Base-by-base conservation (phyloP, 2,329 filamentous ascomycete genomes). In the Nectriaceae sp. region DNA sequence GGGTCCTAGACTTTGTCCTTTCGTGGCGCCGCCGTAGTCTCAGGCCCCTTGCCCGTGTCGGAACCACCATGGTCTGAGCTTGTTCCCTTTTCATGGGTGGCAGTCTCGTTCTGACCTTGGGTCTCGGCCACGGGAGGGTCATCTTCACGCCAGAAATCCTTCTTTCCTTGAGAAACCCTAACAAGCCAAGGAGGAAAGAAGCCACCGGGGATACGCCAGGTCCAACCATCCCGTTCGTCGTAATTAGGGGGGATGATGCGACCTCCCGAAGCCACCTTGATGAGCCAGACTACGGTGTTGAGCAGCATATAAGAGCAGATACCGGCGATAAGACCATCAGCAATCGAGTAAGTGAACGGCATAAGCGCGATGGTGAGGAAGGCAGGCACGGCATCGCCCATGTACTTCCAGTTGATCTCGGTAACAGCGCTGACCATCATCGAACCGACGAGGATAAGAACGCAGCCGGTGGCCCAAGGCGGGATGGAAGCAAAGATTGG, bases 401-500 rank as follows among this genome's bases (percentile, higher is more conserved):
- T 76, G 70, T 96, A 95, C 40, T 77, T 76, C 90, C 90, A 96
- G 77, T 96, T 96, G 75, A 96, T 92, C 55, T 94, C 87, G 15
- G 82, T 82, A 11, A 88, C 88, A 1, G 88, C 80, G 52, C 83
- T 80, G 47, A 87, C 84, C 90, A 95, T 95, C 79, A 95, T 87
- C 18, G 85, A 85, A n/a, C 90, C 90, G 46, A 96, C 89, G 33
- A 96, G 83, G 58, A 96, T 79, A 21, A 95, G 79, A n/a, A 91
- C 91, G 65, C 88, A 91, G 40, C 90, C 90, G 0, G 90, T 96
- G 3, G 90, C 90, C 89, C 89, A 95, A 0, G 90, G 86, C 4
- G 90, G 90, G 49, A 95, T 94, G 0, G 88, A 92, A 10, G 90
- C 90, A 64, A 95, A 95, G 48, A 95, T 93, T 0, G 90, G 90